These are phyloP conservation scores for Penicillium chermesinum DNA, from an alignment of 495 filamentous ascomycete genomes.

Conservation along the genomic window DNA sequence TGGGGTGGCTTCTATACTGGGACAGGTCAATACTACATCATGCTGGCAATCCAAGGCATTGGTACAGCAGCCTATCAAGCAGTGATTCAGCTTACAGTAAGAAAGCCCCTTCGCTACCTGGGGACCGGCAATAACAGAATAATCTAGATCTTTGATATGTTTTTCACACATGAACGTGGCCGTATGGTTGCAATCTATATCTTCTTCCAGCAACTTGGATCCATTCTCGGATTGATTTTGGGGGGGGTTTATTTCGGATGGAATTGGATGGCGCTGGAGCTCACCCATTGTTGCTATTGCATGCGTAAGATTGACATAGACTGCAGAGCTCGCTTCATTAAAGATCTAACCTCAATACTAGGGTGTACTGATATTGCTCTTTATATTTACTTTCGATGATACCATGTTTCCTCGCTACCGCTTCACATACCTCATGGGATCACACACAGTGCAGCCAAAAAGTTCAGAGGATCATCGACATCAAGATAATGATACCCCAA, in stretches of 20 bases:
- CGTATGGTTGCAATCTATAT: constrained; percentile 26
- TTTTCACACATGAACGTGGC: constrained; percentile 25
- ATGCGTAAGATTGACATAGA: constrained; percentile 11
- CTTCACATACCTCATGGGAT: constrained; percentile 7
- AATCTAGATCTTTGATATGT: constrained; percentile 27
- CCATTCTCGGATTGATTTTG: constrained; percentile 24
- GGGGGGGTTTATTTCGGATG: constrained; percentile 27
- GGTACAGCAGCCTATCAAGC: constrained; percentile 29
- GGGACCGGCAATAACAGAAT: neutral
- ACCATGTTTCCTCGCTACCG: constrained; percentile 31
- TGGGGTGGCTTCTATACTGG: constrained; percentile 25
- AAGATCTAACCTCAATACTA: constrained; percentile 1
- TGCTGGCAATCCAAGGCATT: constrained; percentile 21
- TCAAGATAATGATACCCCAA: neutral
- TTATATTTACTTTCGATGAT: constrained; percentile 33
- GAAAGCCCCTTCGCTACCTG: too few species aligned
- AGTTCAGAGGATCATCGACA: too few species aligned
- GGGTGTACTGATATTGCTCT: constrained; percentile 24
- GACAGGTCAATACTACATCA: constrained; percentile 24
- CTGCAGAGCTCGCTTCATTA: too few species aligned
- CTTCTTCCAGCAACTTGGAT: constrained; percentile 27
- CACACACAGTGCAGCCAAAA: too few species aligned
- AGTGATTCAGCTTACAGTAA: constrained; percentile 26
- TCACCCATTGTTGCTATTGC: constrained; percentile 29
- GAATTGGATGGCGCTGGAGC: constrained; percentile 33